Base-by-base conservation (phyloP, 2,329 filamentous ascomycete species). In the Aspergillus texensis region DNA sequence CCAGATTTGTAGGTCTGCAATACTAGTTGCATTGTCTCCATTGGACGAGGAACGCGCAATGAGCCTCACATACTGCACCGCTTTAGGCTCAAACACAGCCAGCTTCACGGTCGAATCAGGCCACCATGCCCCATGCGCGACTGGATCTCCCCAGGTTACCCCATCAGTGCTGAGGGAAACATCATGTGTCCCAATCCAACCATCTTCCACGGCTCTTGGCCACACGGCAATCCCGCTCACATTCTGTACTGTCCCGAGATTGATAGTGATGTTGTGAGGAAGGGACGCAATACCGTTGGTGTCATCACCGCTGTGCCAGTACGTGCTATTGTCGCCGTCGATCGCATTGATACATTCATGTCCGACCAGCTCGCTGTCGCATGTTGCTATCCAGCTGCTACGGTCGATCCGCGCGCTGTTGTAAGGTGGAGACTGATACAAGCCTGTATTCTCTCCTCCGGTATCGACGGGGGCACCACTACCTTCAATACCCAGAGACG, bases 101-200 rank as follows among this genome's bases (percentile, higher is more conserved):
- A 68, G 30, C 58, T 69, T 67, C 32, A 53, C 50, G 16, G 60
- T 64, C 3, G 62, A 58, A 45, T 68, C 62, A 24, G 21, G 56
- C 39, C 61, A 62, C 67, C 66, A 69, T 21, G 52, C 54, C 11
- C 64, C 64, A 50, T 69, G 65, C 6, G 67, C 66, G 16, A 69
- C 66, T 30, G 58, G 50, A 5, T 57, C 34, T 10, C 21, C 45
- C 67, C 67, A 67, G 32, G 43, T 43, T 12, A 56, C 52, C 21
- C 24, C 56, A 24, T 58, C 56, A 16, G n/a, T 36, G 30, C 56
- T 58, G 1, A 58, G 39, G 24, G 2, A n/a, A 28, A 58, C 24
- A 12, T 58, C 39, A 59, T 69, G 67, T 11, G 61, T 52, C 34
- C 45, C 36, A 21, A 67, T 68, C 59, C 59, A 62, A 12, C 67